A percentile compares a stretch with the other conserved stretches of the same genome.
Conservation (phyloP, 2,329 filamentous ascomycete genomes). For the Kalmusia sp. region DNA sequence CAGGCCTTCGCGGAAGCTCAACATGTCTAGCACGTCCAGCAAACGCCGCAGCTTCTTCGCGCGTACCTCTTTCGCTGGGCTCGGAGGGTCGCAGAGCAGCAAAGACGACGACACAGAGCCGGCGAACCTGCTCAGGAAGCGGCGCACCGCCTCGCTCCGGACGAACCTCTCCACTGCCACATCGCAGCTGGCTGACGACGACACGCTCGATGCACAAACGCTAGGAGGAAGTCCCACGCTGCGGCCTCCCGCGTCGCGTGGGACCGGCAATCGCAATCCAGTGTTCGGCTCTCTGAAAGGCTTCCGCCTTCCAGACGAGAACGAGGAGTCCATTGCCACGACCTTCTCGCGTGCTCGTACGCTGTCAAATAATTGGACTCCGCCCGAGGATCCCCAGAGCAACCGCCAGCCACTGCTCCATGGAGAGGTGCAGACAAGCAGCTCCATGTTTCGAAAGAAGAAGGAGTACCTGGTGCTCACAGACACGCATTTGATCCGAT, state of each 20-base stretch:
- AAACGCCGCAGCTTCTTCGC: slow-evolving; percentile 49
- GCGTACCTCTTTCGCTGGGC: too few relatives aligned
- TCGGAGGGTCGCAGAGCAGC: slow-evolving; percentile 33
- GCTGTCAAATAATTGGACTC: slow-evolving; percentile 51
- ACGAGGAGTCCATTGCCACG: slow-evolving; percentile 57
- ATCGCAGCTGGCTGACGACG: slow-evolving; percentile 31
- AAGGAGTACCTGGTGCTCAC: slow-evolving; percentile 76
- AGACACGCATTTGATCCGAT: slow-evolving; percentile 71
- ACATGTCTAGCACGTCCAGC: slow-evolving; percentile 47
- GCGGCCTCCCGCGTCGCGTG: slow-evolving; percentile 27
- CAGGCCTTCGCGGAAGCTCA: slow-evolving; percentile 28
- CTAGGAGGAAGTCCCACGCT: slow-evolving; percentile 13
- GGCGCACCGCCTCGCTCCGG: slow-evolving; percentile 45
- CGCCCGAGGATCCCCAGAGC: slow-evolving; percentile 49
- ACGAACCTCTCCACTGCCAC: slow-evolving; percentile 38
- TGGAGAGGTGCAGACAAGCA: slow-evolving; percentile 74
- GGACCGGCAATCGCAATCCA: slow-evolving; percentile 49
- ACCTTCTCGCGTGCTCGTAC: slow-evolving; percentile 58
- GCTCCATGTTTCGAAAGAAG: slow-evolving; percentile 74
- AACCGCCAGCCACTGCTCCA: slow-evolving; percentile 64
- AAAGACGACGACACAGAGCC: slow-evolving; percentile 43
- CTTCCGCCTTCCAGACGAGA: slow-evolving; percentile 59
- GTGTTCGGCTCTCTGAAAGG: slow-evolving; percentile 66
- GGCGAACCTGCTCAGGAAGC: slow-evolving; percentile 46
- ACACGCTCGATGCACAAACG: slow-evolving; percentile 18